These are phyloP conservation scores for Fusarium ambrosium DNA, from an alignment of 2,329 filamentous ascomycete genomes.

Conservation along the genomic window DNA sequence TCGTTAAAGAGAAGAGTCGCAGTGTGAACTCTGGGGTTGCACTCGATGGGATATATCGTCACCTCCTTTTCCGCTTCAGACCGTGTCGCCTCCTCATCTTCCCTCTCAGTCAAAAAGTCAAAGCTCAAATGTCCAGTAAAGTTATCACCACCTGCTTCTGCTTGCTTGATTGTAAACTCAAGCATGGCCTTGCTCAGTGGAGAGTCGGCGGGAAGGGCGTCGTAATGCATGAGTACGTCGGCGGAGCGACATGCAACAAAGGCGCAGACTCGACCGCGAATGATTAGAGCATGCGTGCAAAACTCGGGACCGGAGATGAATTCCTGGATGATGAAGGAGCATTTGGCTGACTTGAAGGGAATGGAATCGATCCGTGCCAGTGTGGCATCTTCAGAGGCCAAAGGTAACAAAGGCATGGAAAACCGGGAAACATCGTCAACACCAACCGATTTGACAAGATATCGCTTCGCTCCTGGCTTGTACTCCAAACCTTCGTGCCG, in stretches of 20 bases:
- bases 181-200: slow-evolving; percentile 72
- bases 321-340: slow-evolving; percentile 70
- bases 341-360: slow-evolving; percentile 56
- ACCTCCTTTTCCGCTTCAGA: slow-evolving; percentile 44
- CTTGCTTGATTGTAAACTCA: slow-evolving; percentile 72
- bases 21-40: slow-evolving; percentile 78
- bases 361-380: slow-evolving; percentile 63
- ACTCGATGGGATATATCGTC: slow-evolving; percentile 75
- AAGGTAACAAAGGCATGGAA: slow-evolving; percentile 76
- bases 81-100: slow-evolving; percentile 15
- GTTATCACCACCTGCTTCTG: slow-evolving; percentile 59
- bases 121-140: slow-evolving; percentile 81
- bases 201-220: slow-evolving; percentile 67
- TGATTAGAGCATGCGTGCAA: slow-evolving; percentile 77
- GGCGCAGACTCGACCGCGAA: slow-evolving; percentile 73
- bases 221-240: slow-evolving; percentile 76
- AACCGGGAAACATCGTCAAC: slow-evolving; percentile 71
- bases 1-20: slow-evolving; percentile 72
- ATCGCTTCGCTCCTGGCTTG: slow-evolving; percentile 56
- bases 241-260: slow-evolving; percentile 77
- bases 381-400: slow-evolving; percentile 65
- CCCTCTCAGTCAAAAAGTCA: slow-evolving; percentile 70
- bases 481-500: slow-evolving; percentile 36
- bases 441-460: slow-evolving; percentile 76
- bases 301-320: slow-evolving; percentile 74